Evolutionary conservation across 345 rosid genomes (phyloP).

Genomic region (Eucalyptus erythrocorys): DNA sequence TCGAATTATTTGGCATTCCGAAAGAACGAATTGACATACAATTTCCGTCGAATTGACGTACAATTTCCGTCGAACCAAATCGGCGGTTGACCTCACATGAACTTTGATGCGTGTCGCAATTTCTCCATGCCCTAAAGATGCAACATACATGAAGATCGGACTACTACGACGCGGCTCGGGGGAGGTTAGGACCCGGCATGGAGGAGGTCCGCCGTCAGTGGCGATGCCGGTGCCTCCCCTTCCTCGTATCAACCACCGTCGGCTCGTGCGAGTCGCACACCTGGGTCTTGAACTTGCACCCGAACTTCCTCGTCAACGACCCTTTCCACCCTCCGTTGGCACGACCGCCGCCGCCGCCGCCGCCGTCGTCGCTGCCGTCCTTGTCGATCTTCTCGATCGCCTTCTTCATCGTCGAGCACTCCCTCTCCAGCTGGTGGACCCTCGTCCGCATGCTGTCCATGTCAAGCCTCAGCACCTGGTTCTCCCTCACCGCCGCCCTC

Average conservation of each 20-base stretch:
- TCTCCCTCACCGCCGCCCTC: conserved; percentile 79
- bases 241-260: conserved; percentile 39
- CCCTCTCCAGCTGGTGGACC: conserved; percentile 75
- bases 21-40: not conserved
- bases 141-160: not conserved
- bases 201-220: conserved; percentile 2
- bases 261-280: conserved; percentile 92
- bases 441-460: conserved; percentile 99
- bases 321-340: conserved; percentile 24
- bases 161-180: not conserved
- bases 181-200: not conserved
- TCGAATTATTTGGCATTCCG: not conserved
- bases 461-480: conserved; percentile 87
- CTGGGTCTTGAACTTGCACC: conserved; percentile 92
- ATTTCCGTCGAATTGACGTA: not conserved
- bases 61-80: not conserved
- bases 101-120: not conserved
- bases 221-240: conserved; percentile 24
- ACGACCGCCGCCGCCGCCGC: not conserved
- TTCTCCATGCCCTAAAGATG: not conserved
- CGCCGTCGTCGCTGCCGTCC: conserved; percentile 15
- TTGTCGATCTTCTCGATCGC: conserved; percentile 71
- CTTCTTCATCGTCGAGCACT: conserved; percentile 81
- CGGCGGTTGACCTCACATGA: not conserved
- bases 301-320: conserved; percentile 42